Evolutionary conservation across 768 basidiomycete genomes (phyloP).

Genomic region (Boletus tylopilopsis): DNA sequence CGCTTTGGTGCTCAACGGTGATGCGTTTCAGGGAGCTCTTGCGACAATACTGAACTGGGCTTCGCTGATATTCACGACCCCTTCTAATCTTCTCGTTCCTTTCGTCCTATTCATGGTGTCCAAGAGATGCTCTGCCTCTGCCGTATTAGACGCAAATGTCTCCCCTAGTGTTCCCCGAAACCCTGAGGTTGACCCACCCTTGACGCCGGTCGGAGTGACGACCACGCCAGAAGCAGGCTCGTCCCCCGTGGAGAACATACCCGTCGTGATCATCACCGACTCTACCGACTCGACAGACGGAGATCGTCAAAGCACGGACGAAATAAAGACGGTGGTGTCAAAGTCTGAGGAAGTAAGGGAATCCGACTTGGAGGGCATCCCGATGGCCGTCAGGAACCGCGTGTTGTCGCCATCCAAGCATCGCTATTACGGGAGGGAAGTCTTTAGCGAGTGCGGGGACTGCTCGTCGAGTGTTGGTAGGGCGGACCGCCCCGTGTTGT

Average conservation of each 20-base stretch:
- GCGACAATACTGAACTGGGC: conserved; percentile 22
- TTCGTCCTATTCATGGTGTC: conserved; percentile 20
- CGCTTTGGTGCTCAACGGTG: not conserved
- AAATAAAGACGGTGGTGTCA: conserved; percentile 7
- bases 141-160: conserved; percentile 15
- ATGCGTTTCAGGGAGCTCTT: conserved; percentile 8
- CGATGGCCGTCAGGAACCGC: conserved; percentile 16
- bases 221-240: not conserved
- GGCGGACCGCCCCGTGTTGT: not conserved
- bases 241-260: conserved; percentile 7
- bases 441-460: not conserved
- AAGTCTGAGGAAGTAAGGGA: not conserved
- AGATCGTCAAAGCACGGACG: not conserved
- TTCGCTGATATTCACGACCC: conserved; percentile 22
- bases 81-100: conserved; percentile 21
- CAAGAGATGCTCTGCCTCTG: conserved; percentile 18
- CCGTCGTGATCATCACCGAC: conserved; percentile 18
- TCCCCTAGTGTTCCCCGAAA: not conserved
- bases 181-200: not conserved
- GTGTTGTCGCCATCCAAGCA: conserved; percentile 17
- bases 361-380: conserved; percentile 4
- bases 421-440: conserved; percentile 19
- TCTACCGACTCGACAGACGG: conserved; percentile 15
- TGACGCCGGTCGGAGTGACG: not conserved
- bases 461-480: not conserved